A percentile compares a stretch with the other conserved stretches of the same genome.
These are phyloP conservation scores for Yamadazyma tumulicola DNA, from an alignment of 805 yeast genomes.

Conservation along the genomic window DNA sequence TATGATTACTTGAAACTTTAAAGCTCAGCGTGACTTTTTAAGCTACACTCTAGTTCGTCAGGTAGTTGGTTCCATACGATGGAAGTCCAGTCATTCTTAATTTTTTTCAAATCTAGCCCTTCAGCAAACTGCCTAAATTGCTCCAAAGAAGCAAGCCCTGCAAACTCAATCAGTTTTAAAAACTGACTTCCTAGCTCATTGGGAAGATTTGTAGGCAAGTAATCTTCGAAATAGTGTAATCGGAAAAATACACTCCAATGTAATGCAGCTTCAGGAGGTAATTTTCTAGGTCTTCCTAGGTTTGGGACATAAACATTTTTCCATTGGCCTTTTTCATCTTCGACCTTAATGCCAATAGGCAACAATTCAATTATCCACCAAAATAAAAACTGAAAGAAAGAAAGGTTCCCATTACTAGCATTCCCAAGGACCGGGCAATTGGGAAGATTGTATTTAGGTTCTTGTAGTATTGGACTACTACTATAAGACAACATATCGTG, in stretches of 20 bases:
- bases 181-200: conserved; percentile 17
- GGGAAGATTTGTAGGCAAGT: conserved; percentile 33
- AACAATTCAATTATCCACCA: conserved; percentile 66
- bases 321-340: conserved; percentile 49
- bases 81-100: conserved; percentile 13
- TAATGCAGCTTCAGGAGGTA: conserved; percentile 45
- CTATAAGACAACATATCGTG: conserved; percentile 47
- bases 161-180: conserved; percentile 12
- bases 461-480: not conserved
- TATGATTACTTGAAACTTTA: too few species aligned
- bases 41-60: conserved; percentile 21
- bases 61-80: conserved; percentile 32
- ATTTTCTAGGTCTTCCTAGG: conserved; percentile 47
- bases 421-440: too few species aligned
- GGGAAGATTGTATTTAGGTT: not conserved
- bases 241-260: conserved; percentile 70
- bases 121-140: too few species aligned
- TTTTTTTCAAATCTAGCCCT: conserved; percentile 14
- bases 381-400: conserved; percentile 21
- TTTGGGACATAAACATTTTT: conserved; percentile 49
- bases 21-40: not conserved
- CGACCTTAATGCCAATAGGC: conserved; percentile 54
- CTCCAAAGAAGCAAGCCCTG: too few species aligned
- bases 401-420: conserved; percentile 5
- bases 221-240: conserved; percentile 42